Base-by-base conservation (phyloP, 164 flowering plant genomes). In the Magnolia sinica region DNA sequence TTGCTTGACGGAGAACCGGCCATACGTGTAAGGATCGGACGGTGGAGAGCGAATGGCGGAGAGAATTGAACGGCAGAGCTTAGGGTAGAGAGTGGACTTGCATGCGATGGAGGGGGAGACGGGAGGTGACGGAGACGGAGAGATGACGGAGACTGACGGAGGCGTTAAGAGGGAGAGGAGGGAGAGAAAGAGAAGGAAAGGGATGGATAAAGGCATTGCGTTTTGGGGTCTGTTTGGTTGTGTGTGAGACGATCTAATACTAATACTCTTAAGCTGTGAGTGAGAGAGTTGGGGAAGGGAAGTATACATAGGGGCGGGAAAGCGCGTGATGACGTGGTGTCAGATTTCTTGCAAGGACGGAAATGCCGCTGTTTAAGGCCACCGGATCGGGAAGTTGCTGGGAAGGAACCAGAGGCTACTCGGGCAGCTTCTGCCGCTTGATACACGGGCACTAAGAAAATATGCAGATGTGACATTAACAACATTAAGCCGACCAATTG, bases 51-150 rank as follows among this genome's bases (percentile, higher is more conserved):
- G 77, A 74, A 86, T 74, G 31, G 86, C 18, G 27, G 83, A 82
- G 61, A 87, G 83, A 23, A 87, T 76, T 29, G 85, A 74, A 45
- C 85, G 89, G 83, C 89, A 87, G 61, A 85, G 89, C 55, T 84
- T 87, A 1, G 87, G 89, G 83, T 85, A 84, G 29, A 74, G 84
- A 9, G 85, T 81, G 71, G 83, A 77, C 37, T 85, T 84, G 82
- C 89, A 87, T 6, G 85, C 85, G 23, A 49, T 9, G 71, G 85
- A 68, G 9, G 18, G 16, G 61, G 61, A 16, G 18, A 55, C 61
- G 18, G 61, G 65, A 14, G 4, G 71, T n/a, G 59, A 14, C 9
- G 55, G 59, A 16, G 18, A 55, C 61, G 61, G 61, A 10, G 65
- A 14, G 4, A 66, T n/a, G 59, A 14, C 9, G 1, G 59, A 37